Base-by-base conservation (phyloP, 73 alveolate genomes). In the Stentor coeruleus region DNA sequence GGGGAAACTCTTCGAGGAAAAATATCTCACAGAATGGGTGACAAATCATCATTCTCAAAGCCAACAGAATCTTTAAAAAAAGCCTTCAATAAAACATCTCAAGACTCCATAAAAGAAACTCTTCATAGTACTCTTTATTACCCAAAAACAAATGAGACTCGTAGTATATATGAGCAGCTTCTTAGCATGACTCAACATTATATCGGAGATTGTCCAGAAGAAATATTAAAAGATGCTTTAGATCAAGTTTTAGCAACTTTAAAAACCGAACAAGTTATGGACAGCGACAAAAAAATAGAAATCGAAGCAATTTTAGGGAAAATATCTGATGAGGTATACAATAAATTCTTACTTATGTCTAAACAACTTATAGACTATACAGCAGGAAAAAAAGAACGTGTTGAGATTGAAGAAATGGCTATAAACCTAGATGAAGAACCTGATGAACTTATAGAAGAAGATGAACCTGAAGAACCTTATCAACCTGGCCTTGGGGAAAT, bases 71-170 rank as follows among this genome's bases (percentile, higher is more conserved):
- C 86, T 87, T 81, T 81, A 80, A 74, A 93, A 59, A 83, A 77
- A 49, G 55, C 26, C 42, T 41, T 84, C 84, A 38, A 82, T 81
- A 39, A 60, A 86, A 74, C 42, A 88, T 74, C 73, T 6, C 49
- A 60, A 59, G 58, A 79, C 84, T 83, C 81, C 79, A 30, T 73
- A 81, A 39, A 86, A 60, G 37, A 77, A 57, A 35, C 82, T 60
- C n/a, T 41, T 77, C 35, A 82, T 83, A 81, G 49, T 20, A 87
- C 87, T 66, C 74, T 85, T 83, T 97, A 93, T 84, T 84, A 88
- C 82, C 99, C 98, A 37, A 95, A 91, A 85, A 95, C 98, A 79
- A 94, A 94, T 82, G 99, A 94, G 77, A 95, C 98, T 30, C 90
- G 95, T 76, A 82, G 86, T 28, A 77, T 91, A 59, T 97, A 96